Base-by-base conservation (phyloP, 2,329 filamentous ascomycete genomes). In the Emergomyces pasteurianus region DNA sequence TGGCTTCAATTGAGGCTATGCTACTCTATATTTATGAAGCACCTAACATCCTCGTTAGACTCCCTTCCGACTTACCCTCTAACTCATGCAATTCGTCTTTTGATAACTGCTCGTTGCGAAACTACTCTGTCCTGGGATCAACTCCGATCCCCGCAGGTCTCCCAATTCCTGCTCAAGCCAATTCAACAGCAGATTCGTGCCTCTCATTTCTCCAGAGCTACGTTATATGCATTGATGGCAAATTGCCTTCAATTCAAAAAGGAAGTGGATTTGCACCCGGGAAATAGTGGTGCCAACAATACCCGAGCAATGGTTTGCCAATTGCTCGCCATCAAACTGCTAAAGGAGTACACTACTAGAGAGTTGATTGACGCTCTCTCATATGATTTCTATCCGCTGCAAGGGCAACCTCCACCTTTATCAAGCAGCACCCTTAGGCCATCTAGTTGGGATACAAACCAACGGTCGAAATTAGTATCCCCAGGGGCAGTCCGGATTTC, bases 41-140 rank as follows among this genome's bases (percentile, higher is more conserved):
- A 3, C 18, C 58, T 40, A 62, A 58, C 9, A 43, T 53, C 14
- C 21, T 34, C 36, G 59, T 36, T 69, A 92, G 92, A 96, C 76
- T 82, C 87, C 10, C 81, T 96, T 7, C 92, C 92, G 23, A 85
- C 96, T 61, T 96, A 96, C 78, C 88, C 86, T 73, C 85, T 95
- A 66, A 95, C 92, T 34, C 92, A 96, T 74, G 85, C 89, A 38
- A 92, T 96, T 64, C 88, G 92, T 66, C 85, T 91, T 59, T 82
- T 96, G 61, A 86, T 97, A 63, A 83, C 89, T 66, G 82, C 89
- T 62, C 86, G 89, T 70, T 95, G 90, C 74, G 92, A 97, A 77
- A 96, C 92, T 1, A 92, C 90, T 0, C 78, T 97, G 58, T 87
- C 90, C 18, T 97, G 92, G 92, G 92, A 97, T 65, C 92, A 97